Conservation (phyloP, 2,329 filamentous ascomycete species). For the Elsinoe perseae region DNA sequence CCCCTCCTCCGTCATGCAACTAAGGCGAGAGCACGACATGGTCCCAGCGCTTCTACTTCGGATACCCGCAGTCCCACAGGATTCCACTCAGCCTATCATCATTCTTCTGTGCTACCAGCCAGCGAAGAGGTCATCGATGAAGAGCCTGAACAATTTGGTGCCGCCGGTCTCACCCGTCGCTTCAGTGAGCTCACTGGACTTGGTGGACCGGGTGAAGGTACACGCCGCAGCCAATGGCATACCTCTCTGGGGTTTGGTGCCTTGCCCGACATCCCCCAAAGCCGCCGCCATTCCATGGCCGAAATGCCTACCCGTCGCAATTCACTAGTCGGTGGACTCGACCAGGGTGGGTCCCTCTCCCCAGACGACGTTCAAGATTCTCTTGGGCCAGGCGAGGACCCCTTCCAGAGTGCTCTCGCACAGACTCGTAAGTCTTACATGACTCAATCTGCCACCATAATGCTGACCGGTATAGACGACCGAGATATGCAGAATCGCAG, state of each 20-base stretch:
- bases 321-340: slow-evolving; percentile 25
- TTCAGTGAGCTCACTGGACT: slow-evolving; percentile 14
- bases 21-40: slow-evolving; percentile 28
- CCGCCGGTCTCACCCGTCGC: slow-evolving; percentile 15
- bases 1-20: slow-evolving; percentile 31
- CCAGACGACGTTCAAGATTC: not conserved
- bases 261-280: slow-evolving; percentile 58
- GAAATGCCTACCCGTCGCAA: slow-evolving; percentile 34
- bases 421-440: slow-evolving; percentile 3
- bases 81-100: slow-evolving; percentile 10
- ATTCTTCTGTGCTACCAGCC: slow-evolving; percentile 1
- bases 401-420: slow-evolving; percentile 1
- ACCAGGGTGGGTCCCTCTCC: not conserved
- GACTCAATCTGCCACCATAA: not conserved
- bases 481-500: slow-evolving; percentile 18
- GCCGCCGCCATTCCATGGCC: slow-evolving; percentile 71
- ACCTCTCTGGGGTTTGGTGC: slow-evolving; percentile 60
- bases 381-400: not conserved
- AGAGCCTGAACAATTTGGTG: slow-evolving; percentile 1
- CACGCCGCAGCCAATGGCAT: slow-evolving; percentile 51
- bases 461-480: slow-evolving; percentile 14
- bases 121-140: slow-evolving; percentile 15
- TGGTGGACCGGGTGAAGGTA: slow-evolving; percentile 39
- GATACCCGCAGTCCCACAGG: slow-evolving; percentile 18
- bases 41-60: slow-evolving; percentile 13